These are phyloP conservation scores for Penicillium decumbens DNA, from an alignment of 2,329 filamentous ascomycete species.

Conservation along the genomic window DNA sequence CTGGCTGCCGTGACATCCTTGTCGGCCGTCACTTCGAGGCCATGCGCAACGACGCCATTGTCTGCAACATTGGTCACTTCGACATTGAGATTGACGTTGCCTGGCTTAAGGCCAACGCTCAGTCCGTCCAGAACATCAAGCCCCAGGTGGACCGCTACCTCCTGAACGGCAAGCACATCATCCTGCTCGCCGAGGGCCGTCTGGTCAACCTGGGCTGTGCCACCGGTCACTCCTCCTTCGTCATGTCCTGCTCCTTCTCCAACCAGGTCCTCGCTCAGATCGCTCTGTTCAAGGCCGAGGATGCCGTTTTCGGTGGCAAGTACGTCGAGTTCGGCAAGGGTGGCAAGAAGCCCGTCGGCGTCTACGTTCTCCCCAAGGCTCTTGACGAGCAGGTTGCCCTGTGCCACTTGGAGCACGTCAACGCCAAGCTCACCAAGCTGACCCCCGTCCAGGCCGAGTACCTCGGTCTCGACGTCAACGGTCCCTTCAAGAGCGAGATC, in stretches of 20 bases:
- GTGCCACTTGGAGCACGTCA: constrained; percentile 88
- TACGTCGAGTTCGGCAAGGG: constrained; percentile 93
- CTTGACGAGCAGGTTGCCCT: constrained; percentile 97
- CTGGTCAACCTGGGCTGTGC: constrained; percentile 99
- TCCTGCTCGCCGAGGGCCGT: constrained; percentile 96
- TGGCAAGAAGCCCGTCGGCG: constrained; percentile 83
- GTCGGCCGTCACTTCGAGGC: constrained; percentile 85
- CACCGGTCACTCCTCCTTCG: constrained; percentile 98
- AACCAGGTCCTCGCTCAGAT: constrained; percentile 99
- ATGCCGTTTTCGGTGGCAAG: constrained; percentile 83
- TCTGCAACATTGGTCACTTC: constrained; percentile 99
- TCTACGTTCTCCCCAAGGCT: constrained; percentile 98
- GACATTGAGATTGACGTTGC: constrained; percentile 99
- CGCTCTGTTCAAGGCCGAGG: constrained; percentile 90
- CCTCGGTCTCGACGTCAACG: constrained; percentile 76
- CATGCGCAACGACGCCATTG: constrained; percentile 97
- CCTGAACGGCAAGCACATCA: constrained; percentile 95
- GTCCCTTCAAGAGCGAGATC: constrained; percentile 87
- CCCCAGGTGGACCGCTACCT: constrained; percentile 98
- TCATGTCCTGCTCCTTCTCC: constrained; percentile 99
- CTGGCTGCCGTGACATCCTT: constrained; percentile 97
- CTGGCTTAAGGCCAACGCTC: constrained; percentile 96
- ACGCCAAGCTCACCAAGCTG: constrained; percentile 87
- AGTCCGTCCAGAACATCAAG: constrained; percentile 97
- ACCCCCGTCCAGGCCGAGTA: constrained; percentile 87